A percentile compares a stretch with the other conserved stretches of the same genome.
Evolutionary conservation across 78 protist genomes (phyloP).

Genomic region (Guillardia theta): DNA sequence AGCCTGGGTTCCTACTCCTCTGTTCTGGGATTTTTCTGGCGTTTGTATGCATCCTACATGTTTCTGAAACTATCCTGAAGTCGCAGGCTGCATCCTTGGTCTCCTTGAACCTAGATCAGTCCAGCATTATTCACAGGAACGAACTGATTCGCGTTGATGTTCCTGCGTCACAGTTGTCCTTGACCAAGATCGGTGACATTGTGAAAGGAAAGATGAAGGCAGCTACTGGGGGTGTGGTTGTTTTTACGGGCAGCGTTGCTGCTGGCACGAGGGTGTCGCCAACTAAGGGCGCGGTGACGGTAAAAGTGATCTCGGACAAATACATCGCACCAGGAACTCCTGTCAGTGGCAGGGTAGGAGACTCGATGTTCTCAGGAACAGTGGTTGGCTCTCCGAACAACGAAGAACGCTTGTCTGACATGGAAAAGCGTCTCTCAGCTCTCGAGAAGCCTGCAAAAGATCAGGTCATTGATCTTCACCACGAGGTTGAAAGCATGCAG

Average conservation of each 20-base stretch:
- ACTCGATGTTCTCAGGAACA: not conserved
- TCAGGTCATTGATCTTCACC: not conserved
- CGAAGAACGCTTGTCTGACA: not conserved
- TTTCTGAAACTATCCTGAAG: too few relatives aligned
- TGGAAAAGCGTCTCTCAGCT: not conserved
- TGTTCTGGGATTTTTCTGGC: too few relatives aligned
- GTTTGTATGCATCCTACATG: too few relatives aligned
- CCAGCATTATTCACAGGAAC: not conserved
- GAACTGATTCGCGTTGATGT: not conserved
- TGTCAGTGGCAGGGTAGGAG: not conserved
- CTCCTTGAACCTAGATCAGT: too few relatives aligned
- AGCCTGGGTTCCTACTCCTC: too few relatives aligned
- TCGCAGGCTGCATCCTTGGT: too few relatives aligned
- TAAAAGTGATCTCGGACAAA: not conserved
- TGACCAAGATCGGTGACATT: slow-evolving; percentile 7
- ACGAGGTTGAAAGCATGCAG: not conserved
- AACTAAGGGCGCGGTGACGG: not conserved
- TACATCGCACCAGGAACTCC: slow-evolving; percentile 5
- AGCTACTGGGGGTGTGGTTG: not conserved
- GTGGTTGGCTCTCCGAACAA: not conserved
- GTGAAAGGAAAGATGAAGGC: not conserved
- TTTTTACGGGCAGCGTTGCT: not conserved
- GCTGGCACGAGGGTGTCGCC: not conserved
- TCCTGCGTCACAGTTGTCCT: not conserved
- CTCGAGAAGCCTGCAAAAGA: not conserved